A percentile compares a stretch with the other conserved stretches of the same genome.
Evolutionary conservation across 2,329 filamentous ascomycete genomes (phyloP).

Genomic region (Penicillium sp.): DNA sequence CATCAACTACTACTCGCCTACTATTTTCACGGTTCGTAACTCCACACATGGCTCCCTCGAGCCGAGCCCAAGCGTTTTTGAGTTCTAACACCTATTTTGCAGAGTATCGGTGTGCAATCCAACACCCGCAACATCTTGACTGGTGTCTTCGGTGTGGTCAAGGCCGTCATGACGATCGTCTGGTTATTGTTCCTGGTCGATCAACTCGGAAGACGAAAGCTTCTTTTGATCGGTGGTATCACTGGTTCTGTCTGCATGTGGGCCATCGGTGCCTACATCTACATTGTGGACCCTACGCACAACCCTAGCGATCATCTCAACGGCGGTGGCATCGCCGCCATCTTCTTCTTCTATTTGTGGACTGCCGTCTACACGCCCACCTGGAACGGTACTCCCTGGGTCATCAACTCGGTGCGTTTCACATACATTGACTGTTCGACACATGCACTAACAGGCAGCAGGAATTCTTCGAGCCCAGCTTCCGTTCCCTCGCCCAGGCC

Average conservation of each 20-base stretch:
- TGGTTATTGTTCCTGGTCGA: constrained; percentile 70
- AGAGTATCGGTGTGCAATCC: constrained; percentile 58
- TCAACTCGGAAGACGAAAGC: constrained; percentile 58
- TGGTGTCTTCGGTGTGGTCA: constrained; percentile 74
- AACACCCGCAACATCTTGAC: constrained; percentile 62
- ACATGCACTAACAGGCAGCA: constrained; percentile 13
- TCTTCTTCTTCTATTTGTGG: constrained; percentile 71
- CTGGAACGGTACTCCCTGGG: constrained; percentile 75
- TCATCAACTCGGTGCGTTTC: constrained; percentile 59
- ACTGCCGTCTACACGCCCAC: constrained; percentile 69
- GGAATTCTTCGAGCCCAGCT: constrained; percentile 71
- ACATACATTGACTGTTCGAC: not conserved
- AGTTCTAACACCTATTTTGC: constrained; percentile 3
- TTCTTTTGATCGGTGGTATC: constrained; percentile 63
- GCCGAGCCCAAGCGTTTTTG: not conserved
- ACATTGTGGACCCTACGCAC: constrained; percentile 30
- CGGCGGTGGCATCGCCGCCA: constrained; percentile 41
- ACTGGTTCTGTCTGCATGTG: constrained; percentile 50
- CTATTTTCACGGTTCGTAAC: constrained; percentile 55
- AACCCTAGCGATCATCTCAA: constrained; percentile 24
- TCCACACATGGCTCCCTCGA: not conserved
- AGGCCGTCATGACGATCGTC: constrained; percentile 64
- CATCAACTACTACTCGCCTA: constrained; percentile 74
- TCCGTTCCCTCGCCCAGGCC: constrained; percentile 68
- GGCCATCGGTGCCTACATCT: constrained; percentile 35